Base-by-base conservation (phyloP, 352 stramenopile genomes). In the Globisporangium paroecandrum region DNA sequence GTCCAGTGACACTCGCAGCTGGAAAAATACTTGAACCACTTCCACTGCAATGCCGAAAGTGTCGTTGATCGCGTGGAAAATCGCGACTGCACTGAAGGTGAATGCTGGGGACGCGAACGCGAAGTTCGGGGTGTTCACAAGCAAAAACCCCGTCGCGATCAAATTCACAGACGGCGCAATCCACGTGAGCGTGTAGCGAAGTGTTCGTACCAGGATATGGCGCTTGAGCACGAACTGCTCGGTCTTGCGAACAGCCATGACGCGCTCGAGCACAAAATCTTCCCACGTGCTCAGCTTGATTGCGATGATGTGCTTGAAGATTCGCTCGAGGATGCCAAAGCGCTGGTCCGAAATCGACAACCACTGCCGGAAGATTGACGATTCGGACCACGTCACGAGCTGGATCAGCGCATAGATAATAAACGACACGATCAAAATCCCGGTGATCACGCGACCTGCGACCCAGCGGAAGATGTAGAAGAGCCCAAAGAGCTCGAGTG, bases 271-370 rank as follows among this genome's bases (percentile, higher is more conserved):
- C 58, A 79, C 79, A 43, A 76, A 82, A 54, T 83, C 74, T 67
- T 90, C 77, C 82, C 82, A 90, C 3, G 77, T 70, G 13, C 83
- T 85, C 0, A 90, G 62, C 20, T 90, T 90, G 20, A 89, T 71
- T 49, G 66, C 66, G 20, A 67, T 13, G 12, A 71, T 62, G 51
- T 71, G 38, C 25, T 67, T 62, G 25, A 71, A 67, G 18, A 51
- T 27, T 20, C 60, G 49, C 43, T 63, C 54, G 2, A 71, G 66
- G 58, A 67, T 49, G 0, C 59, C 46, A 46, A 71, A 71, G 51
- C 66, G 58, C 25, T 67, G 24, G 54, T 71, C 66, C n/a, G 66
- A 67, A 54, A 67, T 71, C 25, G 59, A 20, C 25, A 71, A 38
- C 66, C 66, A 71, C 54, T 66, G 49, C 12, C 54, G 49, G 15